Evolutionary conservation across 495 filamentous ascomycete genomes (phyloP).

Genomic region (Penicillium macrosclerotiorum): DNA sequence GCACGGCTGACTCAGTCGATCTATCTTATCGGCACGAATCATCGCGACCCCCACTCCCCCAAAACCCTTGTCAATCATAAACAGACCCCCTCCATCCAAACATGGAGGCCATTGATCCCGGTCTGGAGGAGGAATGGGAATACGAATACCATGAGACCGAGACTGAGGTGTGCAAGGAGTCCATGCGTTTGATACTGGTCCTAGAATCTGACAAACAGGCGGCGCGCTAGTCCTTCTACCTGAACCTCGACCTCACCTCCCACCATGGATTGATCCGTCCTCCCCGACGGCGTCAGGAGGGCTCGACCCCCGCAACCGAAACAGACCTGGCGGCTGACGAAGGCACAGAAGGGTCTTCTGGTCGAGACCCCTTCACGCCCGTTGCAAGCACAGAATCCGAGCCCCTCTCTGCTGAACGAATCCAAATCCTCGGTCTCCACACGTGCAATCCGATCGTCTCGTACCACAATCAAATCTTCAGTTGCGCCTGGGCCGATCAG

Average conservation of each 20-base stretch:
- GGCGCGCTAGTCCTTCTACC: slow-evolving; percentile 47
- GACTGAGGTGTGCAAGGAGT: slow-evolving; percentile 45
- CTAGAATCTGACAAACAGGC: neutral
- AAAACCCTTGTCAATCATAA: neutral
- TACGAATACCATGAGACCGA: slow-evolving; percentile 60
- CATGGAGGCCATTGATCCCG: slow-evolving; percentile 23
- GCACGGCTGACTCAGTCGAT: slow-evolving; percentile 5
- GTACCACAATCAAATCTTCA: slow-evolving; percentile 71
- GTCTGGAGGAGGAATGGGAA: slow-evolving; percentile 52
- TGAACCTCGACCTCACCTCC: slow-evolving; percentile 54
- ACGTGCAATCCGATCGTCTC: slow-evolving; percentile 67
- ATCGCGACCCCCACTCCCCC: neutral
- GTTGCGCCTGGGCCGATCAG: slow-evolving; percentile 72
- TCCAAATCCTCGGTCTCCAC: slow-evolving; percentile 83
- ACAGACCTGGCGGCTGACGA: slow-evolving; percentile 4
- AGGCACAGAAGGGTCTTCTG: slow-evolving; percentile 12
- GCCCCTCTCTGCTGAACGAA: slow-evolving; percentile 34
- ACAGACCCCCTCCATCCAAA: neutral
- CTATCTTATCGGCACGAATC: slow-evolving; percentile 9
- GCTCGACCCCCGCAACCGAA: slow-evolving; percentile 8
- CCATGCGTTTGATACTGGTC: neutral
- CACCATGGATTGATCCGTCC: slow-evolving; percentile 38
- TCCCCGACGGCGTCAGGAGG: slow-evolving; percentile 29
- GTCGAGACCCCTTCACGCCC: slow-evolving; percentile 12
- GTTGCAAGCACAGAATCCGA: slow-evolving; percentile 26